Conservation (phyloP, 2,329 filamentous ascomycete genomes). For the Stagonosporopsis rhizophila region DNA sequence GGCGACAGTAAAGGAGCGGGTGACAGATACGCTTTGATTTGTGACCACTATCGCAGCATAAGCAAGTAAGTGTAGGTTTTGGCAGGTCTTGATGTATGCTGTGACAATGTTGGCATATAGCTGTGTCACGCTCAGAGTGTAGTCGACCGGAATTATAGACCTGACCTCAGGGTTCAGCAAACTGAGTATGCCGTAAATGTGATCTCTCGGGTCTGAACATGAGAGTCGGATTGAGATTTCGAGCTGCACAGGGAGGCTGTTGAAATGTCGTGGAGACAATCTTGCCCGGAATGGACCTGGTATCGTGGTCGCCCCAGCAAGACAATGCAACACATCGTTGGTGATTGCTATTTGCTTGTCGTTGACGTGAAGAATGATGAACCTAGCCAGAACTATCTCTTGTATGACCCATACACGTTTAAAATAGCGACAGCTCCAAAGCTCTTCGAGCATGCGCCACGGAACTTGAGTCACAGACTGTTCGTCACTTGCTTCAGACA, state of each 20-base stretch:
- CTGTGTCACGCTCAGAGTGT: background rate
- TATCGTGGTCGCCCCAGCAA: background rate
- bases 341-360: background rate
- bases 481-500: background rate
- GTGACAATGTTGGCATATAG: background rate
- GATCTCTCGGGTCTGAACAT: background rate
- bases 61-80: background rate
- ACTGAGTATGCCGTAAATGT: background rate
- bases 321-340: background rate
- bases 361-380: background rate
- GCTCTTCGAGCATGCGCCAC: background rate
- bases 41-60: background rate
- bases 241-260: background rate
- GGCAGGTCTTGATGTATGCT: background rate
- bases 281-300: background rate
- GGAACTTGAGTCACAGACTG: background rate
- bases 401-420: background rate
- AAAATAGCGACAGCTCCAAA: background rate
- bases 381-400: background rate
- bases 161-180: background rate
- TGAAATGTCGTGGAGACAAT: background rate
- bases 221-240: background rate
- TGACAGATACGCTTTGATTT: background rate
- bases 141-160: background rate
- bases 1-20: background rate